Conservation (phyloP, 768 basidiomycete species). For the Xerocomus spinulosus region DNA sequence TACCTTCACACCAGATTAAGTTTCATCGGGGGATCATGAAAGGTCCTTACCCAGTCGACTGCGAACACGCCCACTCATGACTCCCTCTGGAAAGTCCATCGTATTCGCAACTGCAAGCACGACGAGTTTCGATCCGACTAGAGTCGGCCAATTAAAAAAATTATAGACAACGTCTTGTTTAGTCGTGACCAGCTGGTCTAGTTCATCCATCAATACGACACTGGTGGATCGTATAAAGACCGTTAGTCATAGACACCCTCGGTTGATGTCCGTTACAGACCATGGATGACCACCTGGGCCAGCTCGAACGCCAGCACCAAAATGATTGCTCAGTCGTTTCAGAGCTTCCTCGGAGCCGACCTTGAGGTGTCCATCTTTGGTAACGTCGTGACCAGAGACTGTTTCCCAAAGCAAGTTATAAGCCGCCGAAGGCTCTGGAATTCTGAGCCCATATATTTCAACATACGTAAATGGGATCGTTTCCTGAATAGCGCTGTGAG, state of each 20-base stretch:
- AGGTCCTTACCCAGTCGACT: conserved; percentile 73
- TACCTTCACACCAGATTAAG: conserved; percentile 45
- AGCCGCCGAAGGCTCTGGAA: conserved; percentile 89
- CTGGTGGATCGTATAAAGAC: conserved; percentile 37
- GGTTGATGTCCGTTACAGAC: conserved; percentile 41
- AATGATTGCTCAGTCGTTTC: conserved; percentile 71
- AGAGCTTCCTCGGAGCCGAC: conserved; percentile 80
- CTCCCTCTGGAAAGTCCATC: conserved; percentile 94
- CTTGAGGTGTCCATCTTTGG: conserved; percentile 56
- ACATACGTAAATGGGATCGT: conserved; percentile 92
- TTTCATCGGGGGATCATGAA: neutral
- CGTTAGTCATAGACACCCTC: neutral
- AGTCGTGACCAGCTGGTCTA: conserved; percentile 92
- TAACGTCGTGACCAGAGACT: conserved; percentile 73
- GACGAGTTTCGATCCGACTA: conserved; percentile 81
- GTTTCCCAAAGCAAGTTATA: conserved; percentile 92
- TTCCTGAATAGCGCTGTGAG: conserved; percentile 50
- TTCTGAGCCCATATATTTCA: conserved; percentile 93
- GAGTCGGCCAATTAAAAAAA: conserved; percentile 99
- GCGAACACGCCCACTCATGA: conserved; percentile 86
- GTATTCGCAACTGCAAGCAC: conserved; percentile 98
- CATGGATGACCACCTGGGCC: conserved; percentile 87
- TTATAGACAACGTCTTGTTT: conserved; percentile 99
- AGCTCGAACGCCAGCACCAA: conserved; percentile 55
- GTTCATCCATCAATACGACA: conserved; percentile 96